Evolutionary conservation across 2,329 filamentous ascomycete species (phyloP).

Genomic region (Aspergillus udagawae): DNA sequence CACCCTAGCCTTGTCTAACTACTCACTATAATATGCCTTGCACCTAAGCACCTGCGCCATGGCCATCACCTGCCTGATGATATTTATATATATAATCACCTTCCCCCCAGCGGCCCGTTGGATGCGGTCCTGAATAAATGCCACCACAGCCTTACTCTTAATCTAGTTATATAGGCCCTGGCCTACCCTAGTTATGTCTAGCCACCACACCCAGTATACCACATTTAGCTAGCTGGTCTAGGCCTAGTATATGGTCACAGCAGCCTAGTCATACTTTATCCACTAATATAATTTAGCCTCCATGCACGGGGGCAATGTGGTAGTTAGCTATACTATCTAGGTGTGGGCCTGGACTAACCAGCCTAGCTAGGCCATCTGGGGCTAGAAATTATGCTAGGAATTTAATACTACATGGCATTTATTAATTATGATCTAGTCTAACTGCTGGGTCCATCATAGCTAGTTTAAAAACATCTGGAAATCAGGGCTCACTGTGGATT

Average conservation of each 20-base stretch:
- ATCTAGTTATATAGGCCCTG: background rate
- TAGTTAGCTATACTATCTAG: constrained; percentile 10
- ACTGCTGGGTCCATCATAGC: background rate
- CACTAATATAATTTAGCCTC: background rate
- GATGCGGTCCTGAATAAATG: background rate
- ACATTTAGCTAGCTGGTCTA: background rate
- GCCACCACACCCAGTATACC: constrained; percentile 4
- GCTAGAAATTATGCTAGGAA: constrained; percentile 1
- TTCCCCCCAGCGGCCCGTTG: background rate
- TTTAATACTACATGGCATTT: constrained; percentile 10
- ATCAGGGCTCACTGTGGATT: background rate
- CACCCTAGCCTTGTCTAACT: background rate
- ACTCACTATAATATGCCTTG: constrained; percentile 1
- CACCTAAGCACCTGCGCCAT: background rate
- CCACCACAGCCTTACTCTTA: background rate
- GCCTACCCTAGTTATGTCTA: background rate
- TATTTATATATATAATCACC: background rate
- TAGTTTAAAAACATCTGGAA: constrained; percentile 3
- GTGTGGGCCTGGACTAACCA: background rate
- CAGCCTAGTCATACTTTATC: background rate
- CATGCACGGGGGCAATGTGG: constrained; percentile 5
- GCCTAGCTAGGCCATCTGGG: background rate
- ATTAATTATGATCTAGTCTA: constrained; percentile 7
- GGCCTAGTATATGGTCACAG: background rate
- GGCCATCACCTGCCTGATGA: background rate